Base-by-base conservation (phyloP, 306 rosid genomes). In the Trifolium fragiferum region DNA sequence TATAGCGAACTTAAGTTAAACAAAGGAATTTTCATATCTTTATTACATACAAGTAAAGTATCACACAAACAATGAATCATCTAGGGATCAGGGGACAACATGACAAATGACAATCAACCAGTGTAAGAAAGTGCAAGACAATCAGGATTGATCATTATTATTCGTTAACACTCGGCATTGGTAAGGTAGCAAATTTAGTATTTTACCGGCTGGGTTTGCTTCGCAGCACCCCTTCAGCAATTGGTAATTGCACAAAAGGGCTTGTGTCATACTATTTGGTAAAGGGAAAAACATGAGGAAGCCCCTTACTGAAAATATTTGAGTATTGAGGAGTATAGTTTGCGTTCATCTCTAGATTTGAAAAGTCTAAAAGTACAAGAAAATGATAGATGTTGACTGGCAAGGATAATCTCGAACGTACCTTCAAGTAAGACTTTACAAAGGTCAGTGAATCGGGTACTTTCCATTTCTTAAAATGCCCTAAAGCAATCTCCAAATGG, bases 401-500 rank as follows among this genome's bases (percentile, higher is more conserved):
- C 30, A 46, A 44, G 41, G 49, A 70, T 77, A 20, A 57, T 78
- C 73, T 57, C 18, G 44, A 62, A 80, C 83, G 58, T 78, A 91
- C 97, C 97, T 94, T 84, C 83, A 44, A 80, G 27, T 92, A 94
- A 61, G 93, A 84, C 77, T 90, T 86, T 72, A 78, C 63, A 57
- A 33, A 79, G 43, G 83, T 83, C 76, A 94, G 92, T 57, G 96
- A 87, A 79, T 94, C 96, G 38, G 97, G 97, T 68, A 88, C 70
- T 4, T 84, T 65, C 99, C 99, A 94, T 62, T 84, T 85, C 87
- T 92, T 94, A 74, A 38, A 90, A 85, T 92, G 92, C 58, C 90
- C 92, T 86, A 94, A 79, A 78, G 86, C 95, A 84, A 94, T 90
- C 81, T 94, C 97, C 71, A 94, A 79, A 85, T 94, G 97, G 80